Evolutionary conservation across 768 basidiomycete genomes (phyloP), one percentile per base, ranked within the genome.

Genomic region (Hericium alpestre): DNA sequence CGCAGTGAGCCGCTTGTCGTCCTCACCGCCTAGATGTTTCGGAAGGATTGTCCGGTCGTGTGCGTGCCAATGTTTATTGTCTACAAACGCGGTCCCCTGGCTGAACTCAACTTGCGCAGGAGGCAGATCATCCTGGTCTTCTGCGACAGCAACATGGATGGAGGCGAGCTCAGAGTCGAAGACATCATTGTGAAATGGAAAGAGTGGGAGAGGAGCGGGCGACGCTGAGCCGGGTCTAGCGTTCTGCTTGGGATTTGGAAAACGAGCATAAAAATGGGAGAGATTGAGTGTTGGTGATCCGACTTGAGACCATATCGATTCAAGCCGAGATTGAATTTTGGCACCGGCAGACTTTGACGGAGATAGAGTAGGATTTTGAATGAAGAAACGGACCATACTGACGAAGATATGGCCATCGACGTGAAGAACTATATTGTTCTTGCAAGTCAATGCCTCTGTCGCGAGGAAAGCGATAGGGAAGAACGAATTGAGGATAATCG

Each of bases 21-120:
- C 66, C 15, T 74, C 71, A 1, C 82, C 82, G 2, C 82, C 82
- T 0, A 79, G 70, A 64, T 81, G 76, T 18, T 73, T 71, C 3
- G 83, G 82, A 1, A 86, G 64, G 20, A 85, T 71, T 0, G 77
- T 55, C 37, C 68, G 76, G 43, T 67, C 65, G 54, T 70, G 66
- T 55, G 75, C 79, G 61, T 86, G 84, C 85, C 85, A 85, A 62
- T 84, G 84, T 16, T 66, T 71, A 0, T 72, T 74, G 59, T 86
- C 85, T 5, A 68, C 64, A 66, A 80, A 82, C 9, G 71, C 61
- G 9, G 69, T 69, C 10, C 70, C 71, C 6, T 58, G 60, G 1
- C 70, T 73, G 61, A 79, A 77, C 49, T 75, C 71, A 49, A 77
- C 68, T 50, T 67, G 69, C 1, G 57, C 47, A 0, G 56, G 18